These are phyloP conservation scores for Byssoonygena ceratinophila DNA, from an alignment of 2,329 filamentous ascomycete genomes.

Conservation along the genomic window DNA sequence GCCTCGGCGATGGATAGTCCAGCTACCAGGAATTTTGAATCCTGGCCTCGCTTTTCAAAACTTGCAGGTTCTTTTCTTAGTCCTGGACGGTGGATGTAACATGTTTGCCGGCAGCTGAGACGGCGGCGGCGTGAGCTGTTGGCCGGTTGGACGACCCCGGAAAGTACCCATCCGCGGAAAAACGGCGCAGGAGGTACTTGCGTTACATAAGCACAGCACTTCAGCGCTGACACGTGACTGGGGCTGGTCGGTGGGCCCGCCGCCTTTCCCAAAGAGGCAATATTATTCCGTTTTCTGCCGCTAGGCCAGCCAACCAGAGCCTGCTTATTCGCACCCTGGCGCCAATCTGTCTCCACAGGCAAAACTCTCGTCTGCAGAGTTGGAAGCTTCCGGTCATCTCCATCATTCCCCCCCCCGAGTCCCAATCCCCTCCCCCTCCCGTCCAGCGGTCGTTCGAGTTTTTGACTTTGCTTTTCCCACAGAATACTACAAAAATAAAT, in stretches of 20 bases:
- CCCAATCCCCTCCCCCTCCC: background rate
- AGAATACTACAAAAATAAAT: background rate
- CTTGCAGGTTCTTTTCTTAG: background rate
- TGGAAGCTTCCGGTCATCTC: background rate
- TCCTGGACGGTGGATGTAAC: background rate
- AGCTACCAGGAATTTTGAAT: background rate
- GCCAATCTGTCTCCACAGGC: background rate
- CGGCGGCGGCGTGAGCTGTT: background rate
- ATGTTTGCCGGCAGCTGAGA: background rate
- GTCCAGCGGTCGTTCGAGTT: background rate
- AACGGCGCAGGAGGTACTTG: background rate
- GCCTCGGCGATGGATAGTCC: background rate
- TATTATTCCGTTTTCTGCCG: background rate
- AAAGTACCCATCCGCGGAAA: slow-evolving; percentile 3
- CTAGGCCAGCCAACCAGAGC: slow-evolving; percentile 17
- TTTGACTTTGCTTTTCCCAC: background rate
- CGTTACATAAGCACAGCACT: too few species aligned
- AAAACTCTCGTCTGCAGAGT: background rate
- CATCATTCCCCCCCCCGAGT: background rate
- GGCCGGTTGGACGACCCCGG: background rate
- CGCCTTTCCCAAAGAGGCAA: slow-evolving; percentile 5
- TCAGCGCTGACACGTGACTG: slow-evolving; percentile 8
- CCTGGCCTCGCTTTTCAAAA: background rate
- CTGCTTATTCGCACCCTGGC: slow-evolving; percentile 9
- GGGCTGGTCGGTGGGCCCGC: background rate